Percentiles rank a stretch among this genome's conserved stretches.
These are phyloP conservation scores for Ustilago xerochloae DNA, from an alignment of 1,284 basidiomycete genomes.

Conservation along the genomic window DNA sequence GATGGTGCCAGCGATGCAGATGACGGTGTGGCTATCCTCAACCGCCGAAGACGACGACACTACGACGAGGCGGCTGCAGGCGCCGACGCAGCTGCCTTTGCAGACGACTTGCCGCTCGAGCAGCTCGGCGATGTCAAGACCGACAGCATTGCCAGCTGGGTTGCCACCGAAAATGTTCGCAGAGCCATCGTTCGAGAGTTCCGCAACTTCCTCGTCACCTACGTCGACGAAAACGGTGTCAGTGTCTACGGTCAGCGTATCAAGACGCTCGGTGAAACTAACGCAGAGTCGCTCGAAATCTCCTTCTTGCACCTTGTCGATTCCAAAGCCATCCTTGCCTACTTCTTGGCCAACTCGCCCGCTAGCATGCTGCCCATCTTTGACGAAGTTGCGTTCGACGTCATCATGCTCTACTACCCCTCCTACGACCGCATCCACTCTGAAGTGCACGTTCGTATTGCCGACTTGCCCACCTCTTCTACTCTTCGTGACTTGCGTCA, in stretches of 20 bases:
- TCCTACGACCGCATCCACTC: conserved; percentile 96
- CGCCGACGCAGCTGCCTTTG: conserved; percentile 74
- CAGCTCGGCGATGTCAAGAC: conserved; percentile 98
- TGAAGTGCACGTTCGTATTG: conserved; percentile 96
- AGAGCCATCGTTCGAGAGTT: conserved; percentile 92
- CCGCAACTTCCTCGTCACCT: conserved; percentile 93
- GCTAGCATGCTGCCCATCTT: conserved; percentile 92
- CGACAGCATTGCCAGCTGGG: conserved; percentile 96
- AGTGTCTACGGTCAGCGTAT: conserved; percentile 96
- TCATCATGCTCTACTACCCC: conserved; percentile 94
- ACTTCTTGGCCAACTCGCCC: conserved; percentile 95
- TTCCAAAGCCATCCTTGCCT: conserved; percentile 93
- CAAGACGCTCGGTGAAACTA: conserved; percentile 91
- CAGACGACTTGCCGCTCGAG: conserved; percentile 89
- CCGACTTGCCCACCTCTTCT: conserved; percentile 87
- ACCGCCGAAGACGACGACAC: conserved; percentile 67
- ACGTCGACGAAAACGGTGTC: conserved; percentile 87
- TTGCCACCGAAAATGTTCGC: conserved; percentile 88
- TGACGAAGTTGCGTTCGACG: conserved; percentile 92
- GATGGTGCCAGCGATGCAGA: conserved; percentile 69
- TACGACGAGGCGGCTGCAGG: conserved; percentile 70
- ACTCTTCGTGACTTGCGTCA: conserved; percentile 94
- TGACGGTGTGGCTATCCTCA: conserved; percentile 65
- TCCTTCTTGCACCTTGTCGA: conserved; percentile 91
- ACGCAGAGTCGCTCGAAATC: conserved; percentile 95